Evolutionary conservation across 2,329 filamentous ascomycete genomes (phyloP).

Genomic region (Calonectria hongkongensis): DNA sequence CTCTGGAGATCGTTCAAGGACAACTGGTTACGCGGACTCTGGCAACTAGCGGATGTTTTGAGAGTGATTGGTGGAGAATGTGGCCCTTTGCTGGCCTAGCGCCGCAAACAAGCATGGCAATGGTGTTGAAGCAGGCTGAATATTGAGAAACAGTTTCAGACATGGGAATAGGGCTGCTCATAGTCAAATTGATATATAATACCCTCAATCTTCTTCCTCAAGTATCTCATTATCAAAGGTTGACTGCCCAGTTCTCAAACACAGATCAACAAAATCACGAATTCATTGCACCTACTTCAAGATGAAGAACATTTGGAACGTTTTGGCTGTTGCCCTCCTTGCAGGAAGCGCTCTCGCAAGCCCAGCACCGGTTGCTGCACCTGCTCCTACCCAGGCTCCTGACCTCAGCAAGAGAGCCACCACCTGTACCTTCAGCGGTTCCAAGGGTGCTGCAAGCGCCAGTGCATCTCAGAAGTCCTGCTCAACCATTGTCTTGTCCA

Average conservation of each 20-base stretch:
- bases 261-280: not conserved
- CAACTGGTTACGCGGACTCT: not conserved
- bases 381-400: slow-evolving; percentile 32
- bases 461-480: slow-evolving; percentile 44
- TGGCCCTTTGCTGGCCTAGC: not conserved
- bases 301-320: slow-evolving; percentile 1
- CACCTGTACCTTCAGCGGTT: slow-evolving; percentile 48
- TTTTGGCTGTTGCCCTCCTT: slow-evolving; percentile 8
- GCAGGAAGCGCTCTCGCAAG: slow-evolving; percentile 25
- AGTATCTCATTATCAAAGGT: not conserved
- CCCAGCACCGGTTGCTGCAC: slow-evolving; percentile 25
- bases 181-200: not conserved
- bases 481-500: slow-evolving; percentile 45
- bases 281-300: not conserved
- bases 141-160: not conserved
- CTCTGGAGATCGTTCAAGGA: not conserved
- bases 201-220: not conserved
- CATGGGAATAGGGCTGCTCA: not conserved
- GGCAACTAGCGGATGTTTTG: not conserved
- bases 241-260: not conserved
- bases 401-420: slow-evolving; percentile 46
- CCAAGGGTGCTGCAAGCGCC: slow-evolving; percentile 43
- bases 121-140: not conserved
- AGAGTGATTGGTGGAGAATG: slow-evolving; percentile 12
- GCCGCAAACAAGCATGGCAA: not conserved